Evolutionary conservation across 148 eudicot species (phyloP).

Genomic region (Camellia granthamiana): DNA sequence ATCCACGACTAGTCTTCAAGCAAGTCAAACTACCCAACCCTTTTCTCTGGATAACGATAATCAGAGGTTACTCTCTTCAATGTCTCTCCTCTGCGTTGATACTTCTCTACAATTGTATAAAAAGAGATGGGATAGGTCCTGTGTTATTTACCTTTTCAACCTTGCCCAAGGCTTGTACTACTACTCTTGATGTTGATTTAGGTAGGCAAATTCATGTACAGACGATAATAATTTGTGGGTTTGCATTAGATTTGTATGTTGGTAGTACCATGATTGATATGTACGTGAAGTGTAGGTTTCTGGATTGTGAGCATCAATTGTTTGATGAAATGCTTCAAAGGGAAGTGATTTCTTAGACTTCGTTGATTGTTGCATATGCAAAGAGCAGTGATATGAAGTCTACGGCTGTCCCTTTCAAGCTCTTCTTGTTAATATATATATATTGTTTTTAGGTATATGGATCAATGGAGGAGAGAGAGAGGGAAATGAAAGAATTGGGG

Average conservation of each 20-base stretch:
- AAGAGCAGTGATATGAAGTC: constrained; percentile 36
- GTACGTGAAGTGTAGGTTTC: constrained; percentile 44
- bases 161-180: constrained; percentile 42
- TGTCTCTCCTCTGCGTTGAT: constrained; percentile 24
- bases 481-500: too few species aligned
- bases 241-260: constrained; percentile 35
- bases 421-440: too few species aligned
- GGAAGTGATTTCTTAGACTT: constrained; percentile 42
- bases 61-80: constrained; percentile 43
- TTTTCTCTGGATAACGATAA: constrained; percentile 49
- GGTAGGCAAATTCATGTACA: constrained; percentile 51
- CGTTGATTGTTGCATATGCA: constrained; percentile 44
- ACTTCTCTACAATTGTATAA: constrained; percentile 34
- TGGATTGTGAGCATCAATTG: constrained; percentile 44
- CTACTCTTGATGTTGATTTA: constrained; percentile 22
- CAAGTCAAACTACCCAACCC: constrained; percentile 37
- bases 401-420: constrained; percentile 20
- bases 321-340: constrained; percentile 60
- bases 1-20: constrained; percentile 33
- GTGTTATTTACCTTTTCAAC: constrained; percentile 46
- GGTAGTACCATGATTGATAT: constrained; percentile 45
- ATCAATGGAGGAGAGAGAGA: too few species aligned
- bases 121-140: constrained; percentile 25
- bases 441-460: too few species aligned
- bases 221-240: constrained; percentile 42